Evolutionary conservation across 352 stramenopile species (phyloP).

Genomic region (Globisporangium echinulatum): DNA sequence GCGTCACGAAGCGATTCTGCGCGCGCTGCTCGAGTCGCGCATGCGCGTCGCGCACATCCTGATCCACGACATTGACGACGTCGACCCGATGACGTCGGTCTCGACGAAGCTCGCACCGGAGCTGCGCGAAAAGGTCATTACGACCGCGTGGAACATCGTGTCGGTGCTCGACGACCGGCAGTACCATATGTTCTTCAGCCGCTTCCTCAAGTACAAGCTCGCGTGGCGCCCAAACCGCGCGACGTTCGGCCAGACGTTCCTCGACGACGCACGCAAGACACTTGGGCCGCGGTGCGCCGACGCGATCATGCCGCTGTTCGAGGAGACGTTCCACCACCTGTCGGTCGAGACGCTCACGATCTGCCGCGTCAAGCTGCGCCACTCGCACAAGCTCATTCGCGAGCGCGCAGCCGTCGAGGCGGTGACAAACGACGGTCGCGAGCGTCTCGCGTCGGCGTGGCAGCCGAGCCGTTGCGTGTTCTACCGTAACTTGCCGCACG

Average conservation of each 20-base stretch:
- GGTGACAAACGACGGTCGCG: slow-evolving; percentile 33
- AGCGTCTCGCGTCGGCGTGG: slow-evolving; percentile 38
- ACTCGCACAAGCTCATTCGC: slow-evolving; percentile 59
- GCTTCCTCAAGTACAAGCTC: slow-evolving; percentile 85
- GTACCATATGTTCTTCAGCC: slow-evolving; percentile 86
- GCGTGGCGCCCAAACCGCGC: slow-evolving; percentile 72
- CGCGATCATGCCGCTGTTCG: slow-evolving; percentile 75
- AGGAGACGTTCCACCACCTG: slow-evolving; percentile 67
- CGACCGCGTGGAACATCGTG: slow-evolving; percentile 81
- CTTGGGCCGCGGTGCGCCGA: slow-evolving; percentile 47
- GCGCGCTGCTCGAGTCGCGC: slow-evolving; percentile 67
- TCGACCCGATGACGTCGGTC: slow-evolving; percentile 54
- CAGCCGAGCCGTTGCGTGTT: slow-evolving; percentile 55
- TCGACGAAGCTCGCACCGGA: slow-evolving; percentile 49
- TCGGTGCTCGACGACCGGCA: slow-evolving; percentile 76
- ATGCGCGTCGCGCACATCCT: slow-evolving; percentile 83
- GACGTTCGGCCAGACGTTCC: slow-evolving; percentile 76
- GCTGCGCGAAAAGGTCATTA: slow-evolving; percentile 74
- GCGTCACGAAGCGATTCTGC: slow-evolving; percentile 75
- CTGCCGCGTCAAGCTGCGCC: slow-evolving; percentile 70
- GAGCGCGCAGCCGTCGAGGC: slow-evolving; percentile 37
- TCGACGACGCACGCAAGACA: slow-evolving; percentile 64
- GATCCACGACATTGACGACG: slow-evolving; percentile 76
- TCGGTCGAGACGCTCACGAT: slow-evolving; percentile 85
- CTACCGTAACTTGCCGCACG: slow-evolving; percentile 70